Evolutionary conservation across 257 asterid genomes (phyloP), one percentile per base, ranked within the genome.

Genomic region (Buddleja alternifolia): DNA sequence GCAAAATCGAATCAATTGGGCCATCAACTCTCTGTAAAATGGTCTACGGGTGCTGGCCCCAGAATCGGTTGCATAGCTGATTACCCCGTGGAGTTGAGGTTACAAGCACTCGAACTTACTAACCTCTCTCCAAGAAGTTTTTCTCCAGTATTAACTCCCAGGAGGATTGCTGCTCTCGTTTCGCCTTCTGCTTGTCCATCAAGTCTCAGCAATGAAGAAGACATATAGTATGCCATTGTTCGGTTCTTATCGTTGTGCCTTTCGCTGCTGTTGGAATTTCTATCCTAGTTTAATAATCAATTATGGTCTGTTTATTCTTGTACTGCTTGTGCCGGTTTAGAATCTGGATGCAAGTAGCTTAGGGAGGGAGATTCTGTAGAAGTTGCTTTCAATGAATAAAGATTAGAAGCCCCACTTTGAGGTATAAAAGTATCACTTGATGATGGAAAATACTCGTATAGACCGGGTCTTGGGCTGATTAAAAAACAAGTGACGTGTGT

Each of bases 21-120:
- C 56, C 74, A 88, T 63, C 99, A 91, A 64, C 85, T 93, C 46
- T 75, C 96, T 0, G 39, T 42, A 63, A 71, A 63, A 70, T 93
- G 99, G 99, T 88, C 96, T 7, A 88, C 96, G 0, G 97, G 97
- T 34, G 90, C 90, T 0, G 99, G 99, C 16, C 96, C 99, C 1
- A 82, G 99, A 69, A 90, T 93, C 23, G 99, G 99, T 6, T 93
- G 99, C 63, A 56, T 93, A 76, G 90, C 89, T 6, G 96, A 93
- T 74, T 93, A 93, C 77, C 99, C 99, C 0, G 1, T 76, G 70
- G 97, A 87, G 77, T 48, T 93, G 80, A 87, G 96, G 80, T 39
- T 71, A 45, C 99, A 89, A 75, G 99, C 99, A 7, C 74, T 93
- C 66, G 99, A 88, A 74, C 81, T 90, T 34, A 87, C 96, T 19